These are phyloP conservation scores for Neurospora discreta DNA, from an alignment of 495 filamentous ascomycete species.

Conservation along the genomic window DNA sequence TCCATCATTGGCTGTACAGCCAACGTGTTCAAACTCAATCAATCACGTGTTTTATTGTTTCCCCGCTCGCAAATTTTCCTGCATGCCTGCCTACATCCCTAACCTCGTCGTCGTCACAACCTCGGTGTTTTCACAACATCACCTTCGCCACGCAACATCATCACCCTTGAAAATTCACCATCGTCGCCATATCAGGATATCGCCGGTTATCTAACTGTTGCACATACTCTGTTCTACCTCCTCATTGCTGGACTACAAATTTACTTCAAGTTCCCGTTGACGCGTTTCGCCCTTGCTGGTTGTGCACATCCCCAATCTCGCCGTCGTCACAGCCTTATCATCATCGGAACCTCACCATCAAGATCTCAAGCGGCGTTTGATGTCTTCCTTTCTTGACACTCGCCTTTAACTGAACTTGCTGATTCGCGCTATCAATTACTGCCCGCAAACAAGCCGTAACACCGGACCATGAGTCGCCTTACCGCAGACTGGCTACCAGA, in stretches of 20 bases:
- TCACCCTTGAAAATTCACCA: not conserved
- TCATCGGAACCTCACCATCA: not conserved
- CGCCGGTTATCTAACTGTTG: fast-evolving
- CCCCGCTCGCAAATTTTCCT: not conserved
- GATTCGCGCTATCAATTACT: not conserved
- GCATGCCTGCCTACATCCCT: not conserved
- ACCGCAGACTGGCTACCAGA: not conserved
- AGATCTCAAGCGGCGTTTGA: not conserved
- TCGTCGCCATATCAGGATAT: not conserved
- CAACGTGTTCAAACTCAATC: not conserved
- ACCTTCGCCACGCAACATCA: not conserved
- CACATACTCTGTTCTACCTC: not conserved
- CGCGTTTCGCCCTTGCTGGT: not conserved
- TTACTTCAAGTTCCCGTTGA: not conserved
- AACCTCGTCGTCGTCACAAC: not conserved
- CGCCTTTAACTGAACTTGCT: not conserved
- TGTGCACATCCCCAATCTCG: not conserved
- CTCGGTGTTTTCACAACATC: not conserved
- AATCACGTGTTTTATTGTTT: not conserved
- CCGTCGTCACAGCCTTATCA: not conserved
- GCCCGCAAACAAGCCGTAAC: not conserved
- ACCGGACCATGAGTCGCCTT: not conserved
- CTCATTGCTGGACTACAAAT: not conserved
- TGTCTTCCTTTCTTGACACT: not conserved
- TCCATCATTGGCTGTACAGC: not conserved